Base-by-base conservation (phyloP, 2,329 filamentous ascomycete genomes). In the Amauroascus niger region DNA sequence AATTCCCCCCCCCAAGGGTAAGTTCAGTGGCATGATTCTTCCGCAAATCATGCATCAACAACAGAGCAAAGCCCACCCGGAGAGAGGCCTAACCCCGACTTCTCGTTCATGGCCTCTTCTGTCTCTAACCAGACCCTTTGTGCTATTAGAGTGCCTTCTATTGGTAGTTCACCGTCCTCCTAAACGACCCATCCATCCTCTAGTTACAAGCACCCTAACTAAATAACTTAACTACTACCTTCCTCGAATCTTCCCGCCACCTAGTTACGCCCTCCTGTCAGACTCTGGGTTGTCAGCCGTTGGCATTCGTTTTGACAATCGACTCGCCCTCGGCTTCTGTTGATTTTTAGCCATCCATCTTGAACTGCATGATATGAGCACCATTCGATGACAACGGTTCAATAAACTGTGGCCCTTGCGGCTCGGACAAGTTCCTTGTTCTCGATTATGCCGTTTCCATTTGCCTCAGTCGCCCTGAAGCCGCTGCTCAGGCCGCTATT, bases 401-500 rank as follows among this genome's bases (percentile, higher is more conserved):
- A 28, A 45, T 28, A 32, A n/a, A 33, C 30, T 33, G 24, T 26
- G 32, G 51, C 48, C 54, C 45, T 49, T 32, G 40, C 43, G 32
- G 49, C 54, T 28, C 54, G 24, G 16, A 41, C 6, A 40, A 18
- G 24, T 49, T 16, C 16, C 9, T 16, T 37, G 16, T 28, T 49
- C 45, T 40, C 43, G 48, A 65, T 61, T 69, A 89, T 90, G 86
- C 82, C 84, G 52, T 83, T 79, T 66, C 82, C 87, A 67, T 79
- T 93, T 64, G 83, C 88, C 59, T 87, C 81, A 61, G 88, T 76
- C 61, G 75, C 95, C 76, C 87, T 90, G 73, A 95, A 93, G 78
- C 83, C 86, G 69, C 78, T 97, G 63, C 79, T 97, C 59, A 84
- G 88, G 78, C 83, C 86, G 69, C 78, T 97, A 63, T 79, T 97